Percentiles rank a stretch among this genome's conserved stretches.
These are phyloP conservation scores for Coniochaeta hoffmannii DNA, from an alignment of 2,329 filamentous ascomycete species.

Conservation along the genomic window DNA sequence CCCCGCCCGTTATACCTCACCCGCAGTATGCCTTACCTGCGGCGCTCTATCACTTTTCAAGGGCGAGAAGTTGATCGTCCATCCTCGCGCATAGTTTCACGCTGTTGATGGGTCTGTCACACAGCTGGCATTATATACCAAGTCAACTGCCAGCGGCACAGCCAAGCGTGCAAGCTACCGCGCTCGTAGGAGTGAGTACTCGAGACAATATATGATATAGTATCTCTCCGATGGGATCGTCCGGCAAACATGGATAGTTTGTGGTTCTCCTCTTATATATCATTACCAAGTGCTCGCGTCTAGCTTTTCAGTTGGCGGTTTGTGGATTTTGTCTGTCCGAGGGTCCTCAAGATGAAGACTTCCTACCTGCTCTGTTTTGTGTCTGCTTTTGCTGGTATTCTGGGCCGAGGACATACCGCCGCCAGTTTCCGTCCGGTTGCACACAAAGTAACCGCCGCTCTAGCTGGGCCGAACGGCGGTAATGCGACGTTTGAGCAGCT, in stretches of 20 bases:
- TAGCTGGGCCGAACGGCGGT: not conserved
- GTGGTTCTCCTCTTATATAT: not conserved
- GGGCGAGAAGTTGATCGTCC: no score
- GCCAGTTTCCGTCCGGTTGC: not conserved
- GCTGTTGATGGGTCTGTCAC: no score
- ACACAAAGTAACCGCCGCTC: not conserved
- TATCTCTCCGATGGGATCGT: not conserved
- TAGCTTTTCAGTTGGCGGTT: not conserved
- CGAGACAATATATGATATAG: not conserved
- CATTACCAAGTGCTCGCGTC: no score
- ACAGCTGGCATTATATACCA: no score
- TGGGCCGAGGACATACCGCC: not conserved
- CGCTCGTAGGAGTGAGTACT: not conserved
- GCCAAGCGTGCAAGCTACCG: not conserved
- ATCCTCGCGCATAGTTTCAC: no score
- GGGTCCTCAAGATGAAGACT: not conserved
- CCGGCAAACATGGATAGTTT: not conserved
- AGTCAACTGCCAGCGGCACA: not conserved
- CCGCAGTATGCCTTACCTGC: not conserved
- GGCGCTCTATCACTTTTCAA: not conserved
- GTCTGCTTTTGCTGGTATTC: not conserved
- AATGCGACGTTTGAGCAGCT: conserved; percentile 32
- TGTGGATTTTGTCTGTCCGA: not conserved
- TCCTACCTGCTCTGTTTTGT: not conserved
- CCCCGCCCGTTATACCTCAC: not conserved